These are phyloP conservation scores for Discostella stelligeroides DNA, from an alignment of 108 stramenopile genomes.

Conservation along the genomic window DNA sequence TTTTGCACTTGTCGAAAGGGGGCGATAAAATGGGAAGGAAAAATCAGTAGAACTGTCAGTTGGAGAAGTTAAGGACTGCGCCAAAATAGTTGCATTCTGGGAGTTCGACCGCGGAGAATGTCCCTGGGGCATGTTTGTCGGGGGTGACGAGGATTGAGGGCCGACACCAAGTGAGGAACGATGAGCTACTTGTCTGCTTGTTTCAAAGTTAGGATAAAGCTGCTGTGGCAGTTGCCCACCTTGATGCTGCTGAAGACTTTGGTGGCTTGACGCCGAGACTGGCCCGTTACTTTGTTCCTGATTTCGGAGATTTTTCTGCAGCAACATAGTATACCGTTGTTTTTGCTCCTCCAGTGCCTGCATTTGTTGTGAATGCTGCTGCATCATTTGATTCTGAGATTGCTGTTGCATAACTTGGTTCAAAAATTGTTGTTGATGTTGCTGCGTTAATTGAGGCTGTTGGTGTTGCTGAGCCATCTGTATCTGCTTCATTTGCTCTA, in stretches of 20 bases:
- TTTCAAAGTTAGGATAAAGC: not conserved
- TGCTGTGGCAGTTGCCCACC: not conserved
- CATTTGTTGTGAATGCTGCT: conserved; percentile 5
- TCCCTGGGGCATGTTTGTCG: not conserved
- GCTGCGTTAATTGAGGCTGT: conserved; percentile 10
- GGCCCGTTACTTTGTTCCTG: conserved; percentile 10
- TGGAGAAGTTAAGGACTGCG: not conserved
- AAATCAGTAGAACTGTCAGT: not conserved
- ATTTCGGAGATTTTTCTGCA: conserved; percentile 12
- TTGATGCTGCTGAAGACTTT: conserved; percentile 23
- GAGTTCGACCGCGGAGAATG: not conserved
- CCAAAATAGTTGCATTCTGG: not conserved
- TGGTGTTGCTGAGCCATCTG: conserved; percentile 13
- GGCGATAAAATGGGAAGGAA: not conserved
- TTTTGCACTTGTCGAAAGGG: not conserved
- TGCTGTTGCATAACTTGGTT: conserved; percentile 14
- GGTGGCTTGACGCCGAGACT: conserved; percentile 14
- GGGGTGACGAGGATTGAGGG: not conserved
- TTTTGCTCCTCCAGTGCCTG: conserved; percentile 10
- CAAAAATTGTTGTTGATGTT: conserved; percentile 4
- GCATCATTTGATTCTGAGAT: conserved; percentile 11
- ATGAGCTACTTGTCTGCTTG: not conserved
- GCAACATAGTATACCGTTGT: conserved; percentile 7
- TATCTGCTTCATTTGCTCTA: conserved; percentile 20
- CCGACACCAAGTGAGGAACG: conserved; percentile 4